A percentile compares a stretch with the other conserved stretches of the same genome.
phyloP scores from a whole-genome alignment of 2,329 filamentous ascomycete species.

The Colletotrichum neosansevieriae region DNA sequence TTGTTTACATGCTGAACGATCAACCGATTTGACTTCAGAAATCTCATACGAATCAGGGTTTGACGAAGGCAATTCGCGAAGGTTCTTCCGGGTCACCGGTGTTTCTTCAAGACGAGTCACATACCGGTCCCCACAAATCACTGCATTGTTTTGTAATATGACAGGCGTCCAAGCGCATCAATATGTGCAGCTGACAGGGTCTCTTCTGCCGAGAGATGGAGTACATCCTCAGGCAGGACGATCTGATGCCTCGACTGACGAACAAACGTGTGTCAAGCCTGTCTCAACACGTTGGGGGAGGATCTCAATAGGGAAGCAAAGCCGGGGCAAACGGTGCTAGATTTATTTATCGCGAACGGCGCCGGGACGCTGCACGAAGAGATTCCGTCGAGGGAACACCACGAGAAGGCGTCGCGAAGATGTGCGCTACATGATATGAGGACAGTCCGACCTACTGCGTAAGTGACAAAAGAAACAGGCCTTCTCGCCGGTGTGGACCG shows the following conservation, averaged over 20 bases:
- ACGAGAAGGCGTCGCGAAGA: no score
- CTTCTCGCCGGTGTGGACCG: neutral
- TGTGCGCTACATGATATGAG: no score
- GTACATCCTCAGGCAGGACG: neutral
- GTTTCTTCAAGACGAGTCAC: conserved; percentile 6
- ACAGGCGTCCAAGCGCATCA: conserved; percentile 22
- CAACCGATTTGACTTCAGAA: no score
- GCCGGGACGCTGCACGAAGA: neutral
- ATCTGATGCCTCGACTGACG: neutral
- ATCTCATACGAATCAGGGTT: neutral
- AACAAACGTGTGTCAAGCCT: conserved; percentile 12
- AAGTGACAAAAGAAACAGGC: no score
- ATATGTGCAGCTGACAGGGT: conserved; percentile 20
- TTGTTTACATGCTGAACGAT: no score
- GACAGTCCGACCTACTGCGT: no score
- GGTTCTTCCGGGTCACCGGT: neutral
- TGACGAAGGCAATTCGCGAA: no score
- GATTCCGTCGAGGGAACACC: no score
- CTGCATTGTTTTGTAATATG: conserved; percentile 20
- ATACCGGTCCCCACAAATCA: neutral
- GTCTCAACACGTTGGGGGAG: neutral
- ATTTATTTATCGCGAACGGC: conserved; percentile 11
- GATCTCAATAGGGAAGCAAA: no score
- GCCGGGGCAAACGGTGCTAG: neutral
- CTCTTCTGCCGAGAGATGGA: conserved; percentile 18